Conservation (phyloP, 1,284 basidiomycete genomes). For the Irpex rosettiformis region DNA sequence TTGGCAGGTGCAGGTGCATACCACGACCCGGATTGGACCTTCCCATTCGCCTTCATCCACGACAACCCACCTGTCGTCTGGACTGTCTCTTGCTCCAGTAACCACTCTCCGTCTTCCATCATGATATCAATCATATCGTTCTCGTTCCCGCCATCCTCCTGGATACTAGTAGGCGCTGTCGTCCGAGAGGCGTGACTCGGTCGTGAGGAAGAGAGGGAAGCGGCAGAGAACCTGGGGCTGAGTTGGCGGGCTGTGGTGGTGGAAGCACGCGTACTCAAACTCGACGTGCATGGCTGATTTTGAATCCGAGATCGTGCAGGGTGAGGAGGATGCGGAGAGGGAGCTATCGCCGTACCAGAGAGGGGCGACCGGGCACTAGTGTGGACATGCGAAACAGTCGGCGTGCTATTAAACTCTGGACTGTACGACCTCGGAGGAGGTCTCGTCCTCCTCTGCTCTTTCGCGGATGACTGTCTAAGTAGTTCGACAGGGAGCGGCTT, state of each 20-base stretch:
- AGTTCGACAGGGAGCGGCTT: background rate
- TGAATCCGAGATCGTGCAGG: background rate
- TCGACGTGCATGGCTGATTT: background rate
- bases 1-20: background rate
- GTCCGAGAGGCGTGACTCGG: no score
- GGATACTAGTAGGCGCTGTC: no score
- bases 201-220: background rate
- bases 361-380: background rate
- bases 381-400: background rate
- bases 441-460: background rate
- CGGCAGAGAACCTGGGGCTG: background rate
- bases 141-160: background rate
- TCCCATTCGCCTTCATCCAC: background rate
- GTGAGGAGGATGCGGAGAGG: background rate
- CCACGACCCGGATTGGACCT: background rate
- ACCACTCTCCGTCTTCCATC: background rate
- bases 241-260: background rate
- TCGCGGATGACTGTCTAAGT: background rate
- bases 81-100: background rate
- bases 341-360: no score
- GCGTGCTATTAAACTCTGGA: background rate
- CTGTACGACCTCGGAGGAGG: background rate
- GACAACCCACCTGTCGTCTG: background rate
- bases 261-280: background rate
- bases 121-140: background rate